Base-by-base conservation (phyloP, 2,329 filamentous ascomycete species). In the Zymoseptoria pseudotritici region DNA sequence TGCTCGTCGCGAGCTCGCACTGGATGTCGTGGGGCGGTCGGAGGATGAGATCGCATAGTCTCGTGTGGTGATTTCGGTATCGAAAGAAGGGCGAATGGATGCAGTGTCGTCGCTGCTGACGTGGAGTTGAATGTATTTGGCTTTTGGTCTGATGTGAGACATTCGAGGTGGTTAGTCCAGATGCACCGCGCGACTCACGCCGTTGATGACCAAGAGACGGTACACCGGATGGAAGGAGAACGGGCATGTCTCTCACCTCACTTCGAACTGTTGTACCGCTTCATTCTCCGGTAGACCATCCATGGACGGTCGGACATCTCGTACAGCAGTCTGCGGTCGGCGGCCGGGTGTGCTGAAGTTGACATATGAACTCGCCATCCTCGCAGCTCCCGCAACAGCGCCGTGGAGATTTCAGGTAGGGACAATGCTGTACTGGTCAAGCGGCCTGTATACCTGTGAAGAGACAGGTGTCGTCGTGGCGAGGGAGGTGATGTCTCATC, bases 31-130 rank as follows among this genome's bases (percentile, higher is more conserved):
- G 21, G 57, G 26, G 50, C 53, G 57, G 53, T 20, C 21, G 56
- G 13, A 29, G 21, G 19, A 46, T 50, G 31, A 46, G 21, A 19
- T 51, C 11, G 17, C 50, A 26, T 51, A 59, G 58, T 51, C 55
- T 54, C 56, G 54, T 51, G 53, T 55, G 46, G n/a, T 61, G 53
- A 20, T 59, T 53, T 50, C 57, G 53, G 55, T 54, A 11, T 55
- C 42, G 56, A 26, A 50, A 20, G 56, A 56, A 26, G 52, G 50
- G 52, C 59, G 55, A 42, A 59, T 56, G 49, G 29, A 63, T 49
- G 52, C 19, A 29, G 64, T 59, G 50, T 67, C 63, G 50, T 67
- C 64, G 63, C 59, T 68, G 21, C 66, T 69, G 59, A 65, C 61
- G 29, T 69, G 66, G 22, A 63, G 54, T 31, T 68, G 67, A 6